Percentiles rank a stretch among this genome's conserved stretches.
Conservation (phyloP, 176 grass and related monocot species). For the Cenchrus purpureus region DNA sequence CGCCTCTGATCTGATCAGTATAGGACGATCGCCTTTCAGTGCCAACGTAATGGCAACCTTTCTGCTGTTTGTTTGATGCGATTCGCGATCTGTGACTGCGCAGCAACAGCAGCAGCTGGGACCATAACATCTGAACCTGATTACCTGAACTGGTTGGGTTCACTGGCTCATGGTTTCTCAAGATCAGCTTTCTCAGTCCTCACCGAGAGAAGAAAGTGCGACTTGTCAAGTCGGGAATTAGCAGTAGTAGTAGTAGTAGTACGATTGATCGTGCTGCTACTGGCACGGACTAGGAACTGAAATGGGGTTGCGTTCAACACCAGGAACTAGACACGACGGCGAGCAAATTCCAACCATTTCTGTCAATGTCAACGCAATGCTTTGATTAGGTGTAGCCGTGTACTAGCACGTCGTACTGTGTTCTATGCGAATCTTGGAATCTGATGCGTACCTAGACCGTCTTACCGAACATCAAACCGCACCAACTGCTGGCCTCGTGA, state of each 20-base stretch:
- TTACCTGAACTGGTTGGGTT: not conserved
- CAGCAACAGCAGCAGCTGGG: not conserved
- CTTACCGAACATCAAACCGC: not conserved
- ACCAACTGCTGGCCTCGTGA: slow-evolving; percentile 5
- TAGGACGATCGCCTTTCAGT: slow-evolving; percentile 4
- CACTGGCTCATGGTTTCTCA: not conserved
- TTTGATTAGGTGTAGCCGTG: not conserved
- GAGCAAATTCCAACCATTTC: not conserved
- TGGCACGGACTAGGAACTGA: not conserved
- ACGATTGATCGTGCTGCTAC: not conserved
- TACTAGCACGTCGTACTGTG: not conserved
- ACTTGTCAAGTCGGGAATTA: too few species aligned
- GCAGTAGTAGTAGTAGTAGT: not conserved
- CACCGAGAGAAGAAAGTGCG: not conserved
- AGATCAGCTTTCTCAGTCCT: not conserved
- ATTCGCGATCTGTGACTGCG: not conserved
- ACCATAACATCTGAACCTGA: not conserved
- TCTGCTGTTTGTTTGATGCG: not conserved
- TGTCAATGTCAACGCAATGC: not conserved
- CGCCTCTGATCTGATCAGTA: not conserved
- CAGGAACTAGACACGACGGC: not conserved
- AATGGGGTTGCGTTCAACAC: not conserved
- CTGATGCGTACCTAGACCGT: not conserved
- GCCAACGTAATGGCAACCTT: not conserved
- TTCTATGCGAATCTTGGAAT: not conserved